Base-by-base conservation (phyloP, 306 rosid genomes). In the Trifolium dubium region DNA sequence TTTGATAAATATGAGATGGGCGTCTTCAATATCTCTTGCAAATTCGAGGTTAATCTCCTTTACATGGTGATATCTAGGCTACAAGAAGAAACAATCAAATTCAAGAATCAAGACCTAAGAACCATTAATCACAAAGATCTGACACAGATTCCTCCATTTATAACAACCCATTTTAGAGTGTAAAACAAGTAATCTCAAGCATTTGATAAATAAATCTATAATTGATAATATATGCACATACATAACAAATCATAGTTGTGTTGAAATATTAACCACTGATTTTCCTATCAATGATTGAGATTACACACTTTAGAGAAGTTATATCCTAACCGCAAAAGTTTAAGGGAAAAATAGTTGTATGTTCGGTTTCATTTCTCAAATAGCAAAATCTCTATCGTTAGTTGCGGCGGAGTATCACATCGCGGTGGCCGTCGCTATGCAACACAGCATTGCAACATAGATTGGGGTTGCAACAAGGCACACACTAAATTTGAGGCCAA, bases 11-110 rank as follows among this genome's bases (percentile, higher is more conserved):
- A 88, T 75, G 66, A 92, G 89, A 88, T 92, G 90, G 5, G 67
- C 28, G 83, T 92, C 97, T 80, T 89, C 93, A 82, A 92, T 80
- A 69, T 86, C 92, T 72, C 84, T 84, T 2, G 96, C 86, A 79
- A 92, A 92, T 83, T 89, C 97, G 4, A 92, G 93, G 76, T 84
- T 78, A 78, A 92, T 88, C 39, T 84, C 76, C 82, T 83, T 89
- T 39, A 89, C 86, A 43, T 73, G 49, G 58, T 43, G 15, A 82
- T 89, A 92, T 31, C 97, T 84, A 30, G 86, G 90, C 97, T 92
- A 63, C 79, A 85, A 68, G 49, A 71, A 41, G 51, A 71, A 41
- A 61, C 49, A 70, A 39, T 39, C 73, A 65, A 55, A 75, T 37
- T 77, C 47, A 72, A 77, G 56, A 75, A 30, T 77, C 47, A 72